phyloP scores from a whole-genome alignment of 129 eudicot genomes.

The Flaveria trinervia region DNA sequence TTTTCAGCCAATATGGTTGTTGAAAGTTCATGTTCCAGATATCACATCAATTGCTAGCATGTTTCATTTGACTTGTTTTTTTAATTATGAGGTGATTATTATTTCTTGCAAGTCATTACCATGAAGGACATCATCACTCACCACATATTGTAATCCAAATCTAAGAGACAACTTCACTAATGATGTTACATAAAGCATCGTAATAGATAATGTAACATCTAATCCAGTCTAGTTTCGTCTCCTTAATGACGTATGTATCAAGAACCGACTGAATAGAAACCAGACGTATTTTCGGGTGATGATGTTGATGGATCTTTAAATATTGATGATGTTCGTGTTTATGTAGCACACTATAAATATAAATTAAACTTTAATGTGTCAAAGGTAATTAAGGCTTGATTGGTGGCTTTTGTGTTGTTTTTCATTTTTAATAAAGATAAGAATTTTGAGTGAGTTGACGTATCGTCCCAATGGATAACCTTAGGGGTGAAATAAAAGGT shows the following conservation, averaged over 20 bases:
- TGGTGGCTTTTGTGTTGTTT: conserved; percentile 22
- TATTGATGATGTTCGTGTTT: conserved; percentile 23
- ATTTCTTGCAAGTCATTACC: conserved; percentile 26
- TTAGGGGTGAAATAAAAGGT: conserved; percentile 4
- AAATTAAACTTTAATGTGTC: conserved; percentile 13
- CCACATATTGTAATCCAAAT: not conserved
- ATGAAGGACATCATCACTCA: not conserved
- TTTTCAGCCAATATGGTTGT: conserved; percentile 18
- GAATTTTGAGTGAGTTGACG: conserved; percentile 15
- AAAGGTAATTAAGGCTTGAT: conserved; percentile 34
- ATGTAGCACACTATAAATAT: conserved; percentile 10
- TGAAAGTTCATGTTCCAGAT: conserved; percentile 5
- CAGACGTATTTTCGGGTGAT: not conserved
- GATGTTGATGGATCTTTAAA: conserved; percentile 27
- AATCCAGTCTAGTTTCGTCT: not conserved
- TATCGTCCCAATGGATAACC: conserved; percentile 15
- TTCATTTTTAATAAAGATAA: no score
- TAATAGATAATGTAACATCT: not conserved
- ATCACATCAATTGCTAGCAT: conserved; percentile 2
- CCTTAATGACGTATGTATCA: not conserved
- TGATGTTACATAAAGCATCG: not conserved
- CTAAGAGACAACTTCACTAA: not conserved
- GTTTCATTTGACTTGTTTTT: not conserved
- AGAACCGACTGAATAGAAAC: not conserved
- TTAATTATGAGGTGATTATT: not conserved